Conservation (phyloP, 352 stramenopile species). For the Globisporangium viniferum region DNA sequence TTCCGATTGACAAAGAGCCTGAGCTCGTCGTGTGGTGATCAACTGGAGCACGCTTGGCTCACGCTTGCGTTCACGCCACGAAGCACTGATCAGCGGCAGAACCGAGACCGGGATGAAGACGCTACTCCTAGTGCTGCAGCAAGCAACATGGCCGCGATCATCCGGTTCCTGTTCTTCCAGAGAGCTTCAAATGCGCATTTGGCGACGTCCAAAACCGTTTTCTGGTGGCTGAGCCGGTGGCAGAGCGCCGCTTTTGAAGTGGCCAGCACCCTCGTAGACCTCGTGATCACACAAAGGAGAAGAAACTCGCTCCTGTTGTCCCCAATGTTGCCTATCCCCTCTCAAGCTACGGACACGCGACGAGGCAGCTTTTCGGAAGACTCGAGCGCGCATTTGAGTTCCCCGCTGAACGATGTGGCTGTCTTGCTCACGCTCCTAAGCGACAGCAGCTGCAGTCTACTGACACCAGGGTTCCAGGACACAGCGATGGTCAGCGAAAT, state of each 20-base stretch:
- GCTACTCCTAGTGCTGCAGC: background rate
- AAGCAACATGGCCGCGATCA: slow-evolving; percentile 22
- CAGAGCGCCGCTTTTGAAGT: slow-evolving; percentile 49
- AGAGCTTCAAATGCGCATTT: slow-evolving; percentile 28
- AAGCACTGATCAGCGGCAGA: slow-evolving; percentile 1
- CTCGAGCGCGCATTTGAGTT: background rate
- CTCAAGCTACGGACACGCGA: background rate
- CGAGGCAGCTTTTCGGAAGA: slow-evolving; percentile 1
- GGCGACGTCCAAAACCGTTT: slow-evolving; percentile 44
- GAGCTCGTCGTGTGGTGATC: slow-evolving; percentile 31
- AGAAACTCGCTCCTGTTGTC: background rate
- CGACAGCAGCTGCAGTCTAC: slow-evolving; percentile 29
- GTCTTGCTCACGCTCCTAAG: slow-evolving; percentile 30
- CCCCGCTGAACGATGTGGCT: slow-evolving; percentile 30
- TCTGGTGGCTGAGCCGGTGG: slow-evolving; percentile 72
- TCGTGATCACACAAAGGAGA: background rate
- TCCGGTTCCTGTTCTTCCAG: slow-evolving; percentile 54
- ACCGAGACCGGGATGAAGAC: slow-evolving; percentile 13
- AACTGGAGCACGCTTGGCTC: slow-evolving; percentile 68
- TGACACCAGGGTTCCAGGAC: background rate
- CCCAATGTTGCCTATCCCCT: background rate
- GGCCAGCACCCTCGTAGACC: slow-evolving; percentile 21
- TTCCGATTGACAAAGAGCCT: slow-evolving; percentile 52
- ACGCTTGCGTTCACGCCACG: slow-evolving; percentile 43
- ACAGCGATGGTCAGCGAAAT: slow-evolving; percentile 12